These are phyloP conservation scores for Sarocladium oryzae DNA, from an alignment of 2,329 filamentous ascomycete genomes.

Conservation along the genomic window DNA sequence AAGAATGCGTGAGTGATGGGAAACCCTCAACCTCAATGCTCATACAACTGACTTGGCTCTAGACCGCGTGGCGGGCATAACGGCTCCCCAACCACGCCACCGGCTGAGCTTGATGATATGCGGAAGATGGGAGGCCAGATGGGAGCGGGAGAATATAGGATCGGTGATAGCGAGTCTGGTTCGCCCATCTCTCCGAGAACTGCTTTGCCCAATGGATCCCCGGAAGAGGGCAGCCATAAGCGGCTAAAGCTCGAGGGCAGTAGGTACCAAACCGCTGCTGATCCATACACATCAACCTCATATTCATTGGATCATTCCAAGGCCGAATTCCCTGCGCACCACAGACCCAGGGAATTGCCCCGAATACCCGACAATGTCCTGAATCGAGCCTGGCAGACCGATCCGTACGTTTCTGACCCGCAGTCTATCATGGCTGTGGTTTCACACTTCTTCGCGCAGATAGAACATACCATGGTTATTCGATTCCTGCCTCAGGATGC, in stretches of 20 bases:
- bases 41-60: conserved; percentile 12
- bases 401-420: conserved; percentile 40
- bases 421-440: conserved; percentile 32
- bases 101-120: conserved; percentile 42
- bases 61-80: conserved; percentile 54
- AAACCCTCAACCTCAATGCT: conserved; percentile 20
- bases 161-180: conserved; percentile 37
- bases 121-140: conserved; percentile 26
- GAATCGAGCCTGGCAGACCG: conserved; percentile 42
- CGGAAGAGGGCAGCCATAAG: conserved; percentile 37
- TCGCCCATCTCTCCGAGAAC: conserved; percentile 42
- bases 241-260: conserved; percentile 35
- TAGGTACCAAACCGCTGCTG: neutral
- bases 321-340: conserved; percentile 29
- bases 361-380: conserved; percentile 44
- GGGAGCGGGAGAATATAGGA: conserved; percentile 29
- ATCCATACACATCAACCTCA: conserved; percentile 35
- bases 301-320: conserved; percentile 26
- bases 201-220: conserved; percentile 26
- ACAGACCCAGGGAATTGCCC: conserved; percentile 32
- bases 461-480: conserved; percentile 34
- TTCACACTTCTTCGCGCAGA: conserved; percentile 35
- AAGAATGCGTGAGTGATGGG: conserved; percentile 67
- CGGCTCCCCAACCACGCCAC: conserved; percentile 46
- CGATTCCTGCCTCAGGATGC: conserved; percentile 34